These are phyloP conservation scores for Phytomonas sp. DNA, from an alignment of 208 protist genomes.

Conservation along the genomic window DNA sequence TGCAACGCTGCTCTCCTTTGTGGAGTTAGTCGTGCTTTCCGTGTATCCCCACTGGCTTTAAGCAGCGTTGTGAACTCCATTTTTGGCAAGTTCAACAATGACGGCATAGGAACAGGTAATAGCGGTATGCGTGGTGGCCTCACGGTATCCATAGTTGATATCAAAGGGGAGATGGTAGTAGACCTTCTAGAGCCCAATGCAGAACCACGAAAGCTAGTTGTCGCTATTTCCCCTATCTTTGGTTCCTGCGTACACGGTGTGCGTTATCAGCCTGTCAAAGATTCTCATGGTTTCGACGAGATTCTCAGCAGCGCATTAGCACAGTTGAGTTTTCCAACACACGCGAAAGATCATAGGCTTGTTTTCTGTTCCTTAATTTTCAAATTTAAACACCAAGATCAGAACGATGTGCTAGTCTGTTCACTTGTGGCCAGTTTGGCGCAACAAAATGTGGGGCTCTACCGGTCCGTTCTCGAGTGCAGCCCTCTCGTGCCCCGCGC, in stretches of 20 bases:
- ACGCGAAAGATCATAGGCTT: slow-evolving; percentile 45
- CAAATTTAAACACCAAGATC: slow-evolving; percentile 44
- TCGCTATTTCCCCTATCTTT: slow-evolving; percentile 76
- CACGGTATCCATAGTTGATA: slow-evolving; percentile 53
- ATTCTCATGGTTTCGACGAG: slow-evolving; percentile 28
- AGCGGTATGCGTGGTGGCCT: slow-evolving; percentile 19
- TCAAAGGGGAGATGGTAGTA: slow-evolving; percentile 52
- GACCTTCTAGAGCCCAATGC: slow-evolving; percentile 37
- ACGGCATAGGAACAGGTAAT: slow-evolving; percentile 11
- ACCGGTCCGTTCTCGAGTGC: slow-evolving; percentile 51
- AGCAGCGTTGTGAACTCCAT: slow-evolving; percentile 52
- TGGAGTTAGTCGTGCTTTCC: slow-evolving; percentile 52
- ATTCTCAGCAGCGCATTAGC: slow-evolving; percentile 37
- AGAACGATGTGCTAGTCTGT: slow-evolving; percentile 63
- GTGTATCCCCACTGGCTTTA: slow-evolving; percentile 35
- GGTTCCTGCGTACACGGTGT: slow-evolving; percentile 71
- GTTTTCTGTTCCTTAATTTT: slow-evolving; percentile 62
- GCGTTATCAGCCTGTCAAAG: slow-evolving; percentile 26
- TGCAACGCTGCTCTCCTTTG: slow-evolving; percentile 64
- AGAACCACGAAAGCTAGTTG: slow-evolving; percentile 51
- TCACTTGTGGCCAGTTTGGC: slow-evolving; percentile 60
- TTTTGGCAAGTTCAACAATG: slow-evolving; percentile 27
- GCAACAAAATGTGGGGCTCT: slow-evolving; percentile 62
- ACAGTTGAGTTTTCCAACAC: slow-evolving; percentile 19
- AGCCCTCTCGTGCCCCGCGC: slow-evolving; percentile 59